phyloP scores from a whole-genome alignment of 495 filamentous ascomycete species.

The Podospora sp. region DNA sequence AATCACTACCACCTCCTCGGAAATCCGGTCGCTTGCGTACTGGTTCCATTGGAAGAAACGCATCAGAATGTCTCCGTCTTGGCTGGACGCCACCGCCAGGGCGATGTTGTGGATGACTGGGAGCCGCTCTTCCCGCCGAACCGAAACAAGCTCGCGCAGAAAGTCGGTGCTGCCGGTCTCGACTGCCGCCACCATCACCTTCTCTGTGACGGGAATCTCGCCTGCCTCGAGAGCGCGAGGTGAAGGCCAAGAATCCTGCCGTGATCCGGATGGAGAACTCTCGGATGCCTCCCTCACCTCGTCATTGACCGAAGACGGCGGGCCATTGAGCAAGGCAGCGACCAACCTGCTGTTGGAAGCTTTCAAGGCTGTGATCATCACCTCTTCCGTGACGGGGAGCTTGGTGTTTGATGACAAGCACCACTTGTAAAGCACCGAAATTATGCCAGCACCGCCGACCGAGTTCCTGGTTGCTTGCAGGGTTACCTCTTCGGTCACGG shows the following conservation, averaged over 20 bases:
- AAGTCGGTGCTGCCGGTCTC: not conserved
- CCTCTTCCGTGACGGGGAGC: slow-evolving; percentile 1
- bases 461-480: not conserved
- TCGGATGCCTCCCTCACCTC: not conserved
- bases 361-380: not conserved
- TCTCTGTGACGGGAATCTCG: not conserved
- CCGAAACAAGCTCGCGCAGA: not conserved
- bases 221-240: not conserved
- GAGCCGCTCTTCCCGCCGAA: not conserved
- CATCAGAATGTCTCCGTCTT: slow-evolving; percentile 1
- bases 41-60: not conserved
- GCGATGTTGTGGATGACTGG: not conserved
- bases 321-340: not conserved
- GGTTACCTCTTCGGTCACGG: not conserved
- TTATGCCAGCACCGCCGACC: not conserved
- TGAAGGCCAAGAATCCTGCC: not conserved
- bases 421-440: not conserved
- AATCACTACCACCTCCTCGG: not conserved
- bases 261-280: not conserved
- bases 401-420: not conserved
- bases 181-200: not conserved
- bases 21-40: not conserved
- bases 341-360: not conserved
- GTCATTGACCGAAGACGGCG: not conserved
- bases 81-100: not conserved